Evolutionary conservation across 164 flowering plant genomes (phyloP), one percentile per base, ranked within the genome.

Genomic region (Tinospora cordifolia): DNA sequence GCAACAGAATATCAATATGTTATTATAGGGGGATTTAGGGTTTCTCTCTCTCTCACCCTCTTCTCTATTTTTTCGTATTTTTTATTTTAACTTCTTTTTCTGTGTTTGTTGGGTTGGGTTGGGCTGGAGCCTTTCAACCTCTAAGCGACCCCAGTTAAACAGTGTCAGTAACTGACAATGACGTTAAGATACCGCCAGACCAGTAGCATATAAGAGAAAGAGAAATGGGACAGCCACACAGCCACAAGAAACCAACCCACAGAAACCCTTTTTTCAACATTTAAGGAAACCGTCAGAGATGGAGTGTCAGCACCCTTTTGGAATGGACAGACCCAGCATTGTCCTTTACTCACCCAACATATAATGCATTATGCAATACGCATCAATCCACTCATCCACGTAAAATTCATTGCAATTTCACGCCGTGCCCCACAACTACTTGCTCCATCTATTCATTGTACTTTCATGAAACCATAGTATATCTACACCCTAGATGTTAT

Each of bases 331-430:
- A 8, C 65, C n/a, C 65, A 25, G 0, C 65, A 17, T 62, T 62
- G 65, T 62, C 65, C 25, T 62, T 62, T 62, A 62, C 65, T n/a
- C 65, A 62, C 38, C 65, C 15, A 62, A 26, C 65, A 51, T 51
- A n/a, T 14, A n/a, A 51, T 51, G 59, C 59, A 51, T 51, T 21
- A n/a, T 21, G 5, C 15, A 46, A 46, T 17, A 46, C 15, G 51
- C 15, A 10, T 21, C 15, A 14, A 6, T 19, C 9, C 64, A 62
- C 30, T n/a, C 65, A 30, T 39, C 22, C 44, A n/a, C 27, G 25
- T 24, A 30, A 11, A 51, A 41, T 41, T 41, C 46, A 41, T 41
- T 41, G 0, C 46, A 41, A n/a, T n/a, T n/a, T n/a, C n/a, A n/a
- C 11, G 59, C 21, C 7, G 21, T n/a, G 21, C 59, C 22, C 59